Percentiles rank a stretch among this genome's conserved stretches.
Evolutionary conservation across 805 yeast genomes (phyloP).

Genomic region (Sugiyamaella valdiviana): DNA sequence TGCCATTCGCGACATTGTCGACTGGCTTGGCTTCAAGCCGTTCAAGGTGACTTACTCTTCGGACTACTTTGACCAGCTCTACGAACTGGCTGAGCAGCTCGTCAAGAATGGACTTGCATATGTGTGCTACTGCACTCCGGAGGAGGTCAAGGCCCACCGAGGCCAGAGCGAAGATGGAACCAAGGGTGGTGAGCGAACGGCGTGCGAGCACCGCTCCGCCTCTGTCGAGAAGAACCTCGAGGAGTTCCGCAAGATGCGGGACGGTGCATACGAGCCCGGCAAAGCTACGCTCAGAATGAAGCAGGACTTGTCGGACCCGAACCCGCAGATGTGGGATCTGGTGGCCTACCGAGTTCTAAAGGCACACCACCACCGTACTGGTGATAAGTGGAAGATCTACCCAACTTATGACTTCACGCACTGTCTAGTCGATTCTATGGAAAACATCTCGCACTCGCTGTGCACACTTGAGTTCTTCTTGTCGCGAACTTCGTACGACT

Average conservation of each 20-base stretch:
- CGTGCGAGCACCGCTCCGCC: slow-evolving; percentile 70
- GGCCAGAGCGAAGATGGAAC: slow-evolving; percentile 90
- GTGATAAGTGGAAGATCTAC: slow-evolving; percentile 93
- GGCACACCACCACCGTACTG: slow-evolving; percentile 94
- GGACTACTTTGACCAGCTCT: slow-evolving; percentile 86
- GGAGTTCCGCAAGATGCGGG: slow-evolving; percentile 86
- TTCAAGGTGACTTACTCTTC: slow-evolving; percentile 94
- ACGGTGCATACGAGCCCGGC: slow-evolving; percentile 82
- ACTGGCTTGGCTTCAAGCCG: slow-evolving; percentile 92
- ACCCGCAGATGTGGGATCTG: slow-evolving; percentile 99
- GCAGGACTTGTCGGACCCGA: slow-evolving; percentile 81
- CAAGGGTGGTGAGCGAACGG: slow-evolving; percentile 84
- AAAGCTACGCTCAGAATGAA: slow-evolving; percentile 96
- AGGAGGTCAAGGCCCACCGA: slow-evolving; percentile 82
- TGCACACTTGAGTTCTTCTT: slow-evolving; percentile 94
- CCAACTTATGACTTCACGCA: slow-evolving; percentile 99
- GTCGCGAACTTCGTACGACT: slow-evolving; percentile 92
- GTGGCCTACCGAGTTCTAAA: slow-evolving; percentile 93
- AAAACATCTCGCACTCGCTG: slow-evolving; percentile 89
- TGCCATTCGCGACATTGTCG: slow-evolving; percentile 75
- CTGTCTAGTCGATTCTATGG: slow-evolving; percentile 96
- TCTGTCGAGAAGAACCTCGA: slow-evolving; percentile 65
- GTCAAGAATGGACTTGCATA: slow-evolving; percentile 70
- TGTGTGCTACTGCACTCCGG: slow-evolving; percentile 89
- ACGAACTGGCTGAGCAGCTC: slow-evolving; percentile 79